Evolutionary conservation across 2,329 filamentous ascomycete genomes (phyloP).

Genomic region (Sarocladium brachiariae): DNA sequence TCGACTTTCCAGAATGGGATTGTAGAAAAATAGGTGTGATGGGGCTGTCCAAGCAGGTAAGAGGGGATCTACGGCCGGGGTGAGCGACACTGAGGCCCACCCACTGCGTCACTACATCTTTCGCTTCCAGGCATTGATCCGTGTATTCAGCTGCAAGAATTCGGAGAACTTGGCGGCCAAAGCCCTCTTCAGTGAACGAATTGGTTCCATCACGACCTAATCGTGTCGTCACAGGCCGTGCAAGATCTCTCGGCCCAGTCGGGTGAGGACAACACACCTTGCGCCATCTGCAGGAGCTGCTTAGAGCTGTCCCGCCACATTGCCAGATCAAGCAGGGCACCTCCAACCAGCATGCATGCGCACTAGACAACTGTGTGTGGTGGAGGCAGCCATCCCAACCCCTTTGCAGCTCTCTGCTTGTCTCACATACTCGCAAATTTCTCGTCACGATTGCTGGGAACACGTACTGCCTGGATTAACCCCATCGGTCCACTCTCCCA

Average conservation of each 20-base stretch:
- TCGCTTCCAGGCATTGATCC: too few species aligned
- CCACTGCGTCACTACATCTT: conserved; percentile 4
- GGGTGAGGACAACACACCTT: background rate
- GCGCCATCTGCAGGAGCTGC: background rate
- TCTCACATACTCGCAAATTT: background rate
- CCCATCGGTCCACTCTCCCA: background rate
- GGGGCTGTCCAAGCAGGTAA: too few species aligned
- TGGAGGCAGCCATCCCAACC: conserved; percentile 3
- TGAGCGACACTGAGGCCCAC: background rate
- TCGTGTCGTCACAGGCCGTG: background rate
- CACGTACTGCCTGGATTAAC: too few species aligned
- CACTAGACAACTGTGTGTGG: conserved; percentile 3
- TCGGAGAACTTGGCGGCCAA: too few species aligned
- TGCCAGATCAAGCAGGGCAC: conserved; percentile 4
- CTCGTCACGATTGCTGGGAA: too few species aligned
- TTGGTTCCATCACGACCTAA: background rate
- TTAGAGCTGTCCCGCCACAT: background rate
- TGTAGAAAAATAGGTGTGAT: too few species aligned
- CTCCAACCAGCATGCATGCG: background rate
- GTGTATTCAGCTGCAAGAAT: too few species aligned
- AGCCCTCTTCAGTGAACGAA: too few species aligned
- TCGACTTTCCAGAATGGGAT: too few species aligned
- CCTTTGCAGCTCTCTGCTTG: background rate
- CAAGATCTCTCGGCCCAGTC: background rate
- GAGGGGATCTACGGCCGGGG: conserved; percentile 2